Percentiles rank a stretch among this genome's conserved stretches.
These are phyloP conservation scores for Yamadazyma dendronema DNA, from an alignment of 1,139 yeast species.

Conservation along the genomic window DNA sequence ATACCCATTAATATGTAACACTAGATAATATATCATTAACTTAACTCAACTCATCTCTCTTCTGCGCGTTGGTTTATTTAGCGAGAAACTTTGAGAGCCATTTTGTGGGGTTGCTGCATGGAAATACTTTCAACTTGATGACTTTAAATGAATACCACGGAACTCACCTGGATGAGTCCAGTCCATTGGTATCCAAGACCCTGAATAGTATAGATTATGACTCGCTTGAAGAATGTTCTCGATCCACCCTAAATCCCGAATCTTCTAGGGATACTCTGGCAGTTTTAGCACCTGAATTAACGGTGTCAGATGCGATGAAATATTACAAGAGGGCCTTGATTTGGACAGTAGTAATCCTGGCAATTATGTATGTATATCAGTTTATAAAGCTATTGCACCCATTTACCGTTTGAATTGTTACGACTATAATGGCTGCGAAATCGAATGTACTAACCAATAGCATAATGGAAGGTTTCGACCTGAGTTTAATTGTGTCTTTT, in stretches of 20 bases:
- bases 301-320: constrained; percentile 17
- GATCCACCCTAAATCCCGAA: not conserved
- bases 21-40: not conserved
- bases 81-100: no score
- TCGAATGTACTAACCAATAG: constrained; percentile 5
- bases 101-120: no score
- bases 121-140: no score
- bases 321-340: constrained; percentile 15
- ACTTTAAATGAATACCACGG: no score
- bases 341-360: not conserved
- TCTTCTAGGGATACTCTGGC: constrained; percentile 12
- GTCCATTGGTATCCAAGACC: not conserved
- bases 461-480: constrained; percentile 26
- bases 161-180: no score
- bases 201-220: not conserved
- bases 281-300: constrained; percentile 18
- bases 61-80: no score
- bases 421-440: constrained; percentile 1
- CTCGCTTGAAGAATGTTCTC: not conserved
- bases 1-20: constrained; percentile 2
- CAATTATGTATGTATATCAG: not conserved
- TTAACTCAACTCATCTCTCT: not conserved
- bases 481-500: constrained; percentile 19
- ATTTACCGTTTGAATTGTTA: no score
- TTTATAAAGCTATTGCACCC: not conserved